A percentile compares a stretch with the other conserved stretches of the same genome.
Conservation (phyloP, 2,329 filamentous ascomycete species). For the Fulvia fulva region DNA sequence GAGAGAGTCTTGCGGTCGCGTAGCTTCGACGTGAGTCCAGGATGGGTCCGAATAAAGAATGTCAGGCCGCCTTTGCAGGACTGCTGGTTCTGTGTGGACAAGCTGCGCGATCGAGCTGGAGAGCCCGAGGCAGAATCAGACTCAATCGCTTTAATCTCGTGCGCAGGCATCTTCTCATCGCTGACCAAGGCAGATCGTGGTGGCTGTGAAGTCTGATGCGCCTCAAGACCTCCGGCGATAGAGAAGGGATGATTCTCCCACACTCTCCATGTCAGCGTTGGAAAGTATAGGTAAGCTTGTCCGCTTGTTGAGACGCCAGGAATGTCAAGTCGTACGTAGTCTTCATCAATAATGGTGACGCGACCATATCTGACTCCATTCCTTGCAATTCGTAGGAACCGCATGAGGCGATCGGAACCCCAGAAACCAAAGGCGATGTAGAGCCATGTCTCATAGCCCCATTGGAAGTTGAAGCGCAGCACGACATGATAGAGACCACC, state of each 20-base stretch:
- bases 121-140: background rate
- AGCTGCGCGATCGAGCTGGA: background rate
- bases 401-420: slow-evolving; percentile 45
- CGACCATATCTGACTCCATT: slow-evolving; percentile 38
- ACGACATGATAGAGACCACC: slow-evolving; percentile 45
- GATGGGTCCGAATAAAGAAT: slow-evolving; percentile 35
- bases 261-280: slow-evolving; percentile 37
- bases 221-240: slow-evolving; percentile 23
- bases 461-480: slow-evolving; percentile 34
- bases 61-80: slow-evolving; percentile 28
- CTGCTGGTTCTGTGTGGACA: background rate
- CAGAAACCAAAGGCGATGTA: slow-evolving; percentile 44
- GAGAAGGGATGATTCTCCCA: slow-evolving; percentile 58
- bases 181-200: background rate
- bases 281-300: slow-evolving; percentile 50
- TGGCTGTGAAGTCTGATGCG: background rate
- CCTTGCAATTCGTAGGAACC: slow-evolving; percentile 38
- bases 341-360: slow-evolving; percentile 34
- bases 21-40: slow-evolving; percentile 37
- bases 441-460: slow-evolving; percentile 49
- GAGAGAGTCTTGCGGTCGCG: background rate
- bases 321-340: slow-evolving; percentile 42
- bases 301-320: slow-evolving; percentile 37
- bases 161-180: background rate
- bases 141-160: background rate